Base-by-base conservation (phyloP, 225 moss, liverwort and hornwort species). In the Takakia lepidozioides region DNA sequence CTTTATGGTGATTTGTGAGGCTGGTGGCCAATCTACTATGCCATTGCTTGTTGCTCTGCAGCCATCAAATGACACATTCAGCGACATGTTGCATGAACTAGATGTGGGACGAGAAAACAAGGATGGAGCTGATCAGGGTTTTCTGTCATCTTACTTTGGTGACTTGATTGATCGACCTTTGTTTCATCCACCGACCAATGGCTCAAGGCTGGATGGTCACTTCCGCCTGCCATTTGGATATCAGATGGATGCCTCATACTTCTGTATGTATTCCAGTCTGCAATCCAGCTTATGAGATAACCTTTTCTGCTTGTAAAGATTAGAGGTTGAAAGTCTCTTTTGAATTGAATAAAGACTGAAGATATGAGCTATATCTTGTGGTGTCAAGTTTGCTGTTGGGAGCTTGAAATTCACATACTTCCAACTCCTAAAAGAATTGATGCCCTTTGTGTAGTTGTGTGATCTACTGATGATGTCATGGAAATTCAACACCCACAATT, bases 211-310 rank as follows among this genome's bases (percentile, higher is more conserved):
- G 3, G 61, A 48, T 0, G 88, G 88, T 25, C 28, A 38, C 28
- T 88, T 54, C 51, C 81, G 88, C 3, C 64, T 88, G 19, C 78
- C 88, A 0, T 48, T 84, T 7, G 84, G 84, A 27, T 88, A 88
- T 56, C 84, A 88, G 46, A 88, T 84, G 88, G 88, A 88, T 51
- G 88, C 84, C 15, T 70, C 73, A 32, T 75, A 77, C 51, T 88
- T 70, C 36, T 84, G 84, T 84, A 58, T 69, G 74, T 13, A 27
- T 32, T 11, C 32, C 9, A 43, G 17, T 4, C 38, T 48, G 48
- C n/a, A n/a, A n/a, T n/a, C n/a, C n/a, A n/a, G n/a, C n/a, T n/a
- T n/a, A n/a, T n/a, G n/a, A n/a, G n/a, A n/a, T n/a, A n/a, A n/a
- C n/a, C n/a, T n/a, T n/a, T n/a, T n/a, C n/a, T n/a, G n/a, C n/a